Base-by-base conservation (phyloP, 495 filamentous ascomycete species). In the Penicillium pulvis region DNA sequence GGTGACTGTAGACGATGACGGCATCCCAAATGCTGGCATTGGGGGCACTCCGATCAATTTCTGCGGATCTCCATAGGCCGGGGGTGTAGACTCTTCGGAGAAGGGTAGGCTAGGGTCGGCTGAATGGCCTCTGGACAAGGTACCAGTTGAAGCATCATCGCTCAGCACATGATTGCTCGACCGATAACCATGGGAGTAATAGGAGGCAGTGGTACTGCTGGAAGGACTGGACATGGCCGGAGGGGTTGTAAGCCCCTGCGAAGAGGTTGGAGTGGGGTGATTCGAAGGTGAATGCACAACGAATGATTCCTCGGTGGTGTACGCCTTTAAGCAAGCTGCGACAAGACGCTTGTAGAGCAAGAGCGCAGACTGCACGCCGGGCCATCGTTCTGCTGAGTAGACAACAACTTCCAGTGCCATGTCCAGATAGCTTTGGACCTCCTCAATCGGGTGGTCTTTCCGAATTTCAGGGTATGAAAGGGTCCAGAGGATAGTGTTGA, bases 401-500 rank as follows among this genome's bases (percentile, higher is more conserved):
- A 83, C 74, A 51, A 98, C 88, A 14, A 86, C 84, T 53, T 93
- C 87, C 31, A 96, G 67, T 4, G 89, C 89, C 35, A 83, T 81
- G 26, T 86, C 78, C 20, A 95, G 79, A 55, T 90, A 80, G 28
- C 81, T 74, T 66, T 91, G 85, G 11, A 95, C 84, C 63, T 92
- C 85, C 41, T 89, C 86, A 24, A 83, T 83, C 14, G 75, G 64
- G 70, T 96, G 85, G 26, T 83, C 73, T 46, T 77, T 78, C 23
- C 93, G 89, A 46, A 97, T 84, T 55, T 93, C 90, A 12, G 87
- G 82, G 65, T 93, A 95, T 3, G 90, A 93, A 23, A 95, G 80
- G 8, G 87, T 80, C 93, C 93, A 98, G 3, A 98, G 83, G 35
- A 96, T 81, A 23, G 89, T 91, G 64, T 94, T 93, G 42, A 96